These are phyloP conservation scores for Populus tomentosa DNA, from an alignment of 441 rosid genomes.

Conservation along the genomic window DNA sequence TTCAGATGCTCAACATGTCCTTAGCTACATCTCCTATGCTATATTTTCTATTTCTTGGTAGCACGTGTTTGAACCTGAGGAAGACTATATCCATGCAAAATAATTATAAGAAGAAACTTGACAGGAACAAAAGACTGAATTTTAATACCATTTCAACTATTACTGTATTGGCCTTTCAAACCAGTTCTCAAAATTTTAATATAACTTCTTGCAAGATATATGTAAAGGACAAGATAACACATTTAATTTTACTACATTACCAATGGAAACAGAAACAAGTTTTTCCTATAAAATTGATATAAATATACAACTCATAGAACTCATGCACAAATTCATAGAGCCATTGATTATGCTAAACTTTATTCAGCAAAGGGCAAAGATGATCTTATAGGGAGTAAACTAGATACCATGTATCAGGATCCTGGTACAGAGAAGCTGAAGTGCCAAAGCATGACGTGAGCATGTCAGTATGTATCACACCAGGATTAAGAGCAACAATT, in stretches of 20 bases:
- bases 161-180: background rate
- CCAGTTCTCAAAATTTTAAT: background rate
- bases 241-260: background rate
- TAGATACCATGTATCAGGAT: conserved; percentile 84
- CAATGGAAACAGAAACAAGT: background rate
- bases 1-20: background rate
- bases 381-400: background rate
- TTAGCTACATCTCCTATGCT: background rate
- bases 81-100: background rate
- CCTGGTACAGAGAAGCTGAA: conserved; percentile 76
- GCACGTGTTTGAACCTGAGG: background rate
- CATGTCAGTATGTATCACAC: conserved; percentile 95
- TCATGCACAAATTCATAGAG: background rate
- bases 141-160: background rate
- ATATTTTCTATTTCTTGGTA: background rate
- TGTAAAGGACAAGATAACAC: background rate
- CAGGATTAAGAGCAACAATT: conserved; percentile 79
- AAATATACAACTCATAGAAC: background rate
- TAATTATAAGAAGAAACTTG: background rate
- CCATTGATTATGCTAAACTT: background rate
- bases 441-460: conserved; percentile 84
- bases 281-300: background rate
- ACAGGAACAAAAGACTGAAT: background rate
- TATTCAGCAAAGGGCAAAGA: background rate
- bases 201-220: background rate